Base-by-base conservation (phyloP, 2,329 filamentous ascomycete species). In the Epichloe brachyelytri region DNA sequence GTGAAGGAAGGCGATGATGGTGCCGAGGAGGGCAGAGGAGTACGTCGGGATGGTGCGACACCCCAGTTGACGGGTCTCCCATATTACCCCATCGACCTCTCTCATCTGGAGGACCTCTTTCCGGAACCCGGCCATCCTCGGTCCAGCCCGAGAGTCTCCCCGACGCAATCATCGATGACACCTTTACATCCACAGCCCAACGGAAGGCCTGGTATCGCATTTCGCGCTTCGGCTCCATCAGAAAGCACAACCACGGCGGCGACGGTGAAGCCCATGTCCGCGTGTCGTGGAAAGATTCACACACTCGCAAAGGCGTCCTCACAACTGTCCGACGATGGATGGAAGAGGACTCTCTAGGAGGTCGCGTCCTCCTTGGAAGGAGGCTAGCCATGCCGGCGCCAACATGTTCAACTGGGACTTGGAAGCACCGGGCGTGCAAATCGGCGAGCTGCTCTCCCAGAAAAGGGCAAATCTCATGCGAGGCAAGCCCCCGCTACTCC, bases 171-270 rank as follows among this genome's bases (percentile, higher is more conserved):
- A 68, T 78, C 17, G 63, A 62, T 33, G 77, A 82, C 59, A 76
- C 68, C 30, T 82, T 82, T 53, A 67, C 68, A 4, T 69, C 71
- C 2, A 73, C 75, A 3, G 74, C 75, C 2, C 74, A 84, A 62
- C 78, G 82, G 46, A 82, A 79, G 58, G 71, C 72, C 7, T 85
- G 82, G 82, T 83, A 84, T 56, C 77, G 79, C 19, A 64, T 84
- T 17, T 82, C 81, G 7, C 74, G 81, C 5, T 73, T 72, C 51
- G 81, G 79, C 3, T 79, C 80, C 0, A 71, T 75, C 57, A 71
- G 78, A 5, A 76, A 75, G 53, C 73, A 83, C 56, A 71, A 80
- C 50, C 64, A 66, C 3, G 79, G 76, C 41, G 74, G 80, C 44
- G 77, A 80, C 47, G 78, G 81, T 8, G 30, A 10, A 11, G 76